Evolutionary conservation across 495 filamentous ascomycete species (phyloP).

Genomic region (Aspergillus avenaceus): DNA sequence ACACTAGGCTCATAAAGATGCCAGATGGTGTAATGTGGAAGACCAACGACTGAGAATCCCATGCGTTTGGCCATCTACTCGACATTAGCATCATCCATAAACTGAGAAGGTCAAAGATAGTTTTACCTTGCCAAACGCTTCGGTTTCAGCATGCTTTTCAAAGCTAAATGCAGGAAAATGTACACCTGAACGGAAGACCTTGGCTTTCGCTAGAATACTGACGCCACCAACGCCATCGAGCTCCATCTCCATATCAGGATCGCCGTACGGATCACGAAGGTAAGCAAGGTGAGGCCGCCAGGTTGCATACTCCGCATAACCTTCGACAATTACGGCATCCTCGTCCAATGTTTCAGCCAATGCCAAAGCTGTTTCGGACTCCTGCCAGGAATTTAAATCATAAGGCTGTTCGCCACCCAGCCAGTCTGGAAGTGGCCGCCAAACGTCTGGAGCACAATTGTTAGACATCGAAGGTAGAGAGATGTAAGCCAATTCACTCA

Average conservation of each 20-base stretch:
- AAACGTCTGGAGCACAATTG: slow-evolving; percentile 68
- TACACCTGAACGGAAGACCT: slow-evolving; percentile 88
- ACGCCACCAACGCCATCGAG: slow-evolving; percentile 97
- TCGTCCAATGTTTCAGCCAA: slow-evolving; percentile 95
- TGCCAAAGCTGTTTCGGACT: slow-evolving; percentile 92
- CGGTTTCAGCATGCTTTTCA: slow-evolving; percentile 97
- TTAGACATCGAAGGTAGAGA: slow-evolving; percentile 8
- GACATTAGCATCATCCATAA: slow-evolving; percentile 26
- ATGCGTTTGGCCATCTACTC: slow-evolving; percentile 91
- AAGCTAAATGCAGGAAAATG: slow-evolving; percentile 99
- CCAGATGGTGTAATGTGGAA: slow-evolving; percentile 99
- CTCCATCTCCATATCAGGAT: slow-evolving; percentile 99
- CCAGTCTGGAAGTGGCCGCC: slow-evolving; percentile 98
- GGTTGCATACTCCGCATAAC: slow-evolving; percentile 98
- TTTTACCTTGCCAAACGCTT: slow-evolving; percentile 94
- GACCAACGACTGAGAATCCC: slow-evolving; percentile 91
- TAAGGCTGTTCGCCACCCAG: slow-evolving; percentile 98
- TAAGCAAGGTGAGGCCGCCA: slow-evolving; percentile 98
- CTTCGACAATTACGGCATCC: slow-evolving; percentile 98
- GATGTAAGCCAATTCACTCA: slow-evolving; percentile 48
- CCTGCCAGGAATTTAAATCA: slow-evolving; percentile 98
- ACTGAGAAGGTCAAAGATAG: not conserved
- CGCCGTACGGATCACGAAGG: slow-evolving; percentile 92
- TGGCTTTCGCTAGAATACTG: slow-evolving; percentile 93
- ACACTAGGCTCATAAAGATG: slow-evolving; percentile 98